Base-by-base conservation (phyloP, 441 rosid species). In the Erysimum cheiri region DNA sequence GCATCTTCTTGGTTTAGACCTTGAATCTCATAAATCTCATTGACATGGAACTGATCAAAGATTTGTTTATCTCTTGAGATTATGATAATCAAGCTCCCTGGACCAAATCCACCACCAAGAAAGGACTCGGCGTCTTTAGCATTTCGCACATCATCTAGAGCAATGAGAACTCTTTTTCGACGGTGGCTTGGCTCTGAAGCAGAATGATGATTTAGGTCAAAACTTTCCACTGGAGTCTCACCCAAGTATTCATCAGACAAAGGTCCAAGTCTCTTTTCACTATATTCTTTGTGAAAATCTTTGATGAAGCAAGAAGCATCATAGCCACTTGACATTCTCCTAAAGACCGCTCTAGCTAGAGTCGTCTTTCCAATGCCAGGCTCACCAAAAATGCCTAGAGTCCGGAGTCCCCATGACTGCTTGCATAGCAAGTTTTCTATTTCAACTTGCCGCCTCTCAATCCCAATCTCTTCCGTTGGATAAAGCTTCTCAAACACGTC, bases 331-430 rank as follows among this genome's bases (percentile, higher is more conserved):
- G 39, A 17, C 24, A 72, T 55, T 53, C 17, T 1, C 2, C 47
- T 29, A 17, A n/a, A 43, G 7, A 48, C 1, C 0, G 65, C 70
- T 59, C 3, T 56, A 46, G 77, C 39, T 9, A 72, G 22, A 3
- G 50, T 57, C 0, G 77, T 72, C 59, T 75, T 75, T 10, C 79
- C 82, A 2, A 78, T 70, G 6, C 82, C 79, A 41, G 73, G 60
- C 60, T 72, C 59, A 5, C 82, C 84, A 9, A 53, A 72, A 24
- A 83, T 76, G 1, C 80, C 86, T 35, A 80, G 4, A 4, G 60
- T 49, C 2, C 77, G 64, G 39, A 80, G 26, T 2, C 72, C 75
- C 24, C 61, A 48, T 4, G 43, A 24, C 9, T 59, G 61, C n/a
- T 43, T 10, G 58, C 71, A 24, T n/a, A 77, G 40, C 13, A 58